Percentiles rank a stretch among this genome's conserved stretches.
These are phyloP conservation scores for Teratosphaeria destructans DNA, from an alignment of 2,329 filamentous ascomycete genomes.

Conservation along the genomic window DNA sequence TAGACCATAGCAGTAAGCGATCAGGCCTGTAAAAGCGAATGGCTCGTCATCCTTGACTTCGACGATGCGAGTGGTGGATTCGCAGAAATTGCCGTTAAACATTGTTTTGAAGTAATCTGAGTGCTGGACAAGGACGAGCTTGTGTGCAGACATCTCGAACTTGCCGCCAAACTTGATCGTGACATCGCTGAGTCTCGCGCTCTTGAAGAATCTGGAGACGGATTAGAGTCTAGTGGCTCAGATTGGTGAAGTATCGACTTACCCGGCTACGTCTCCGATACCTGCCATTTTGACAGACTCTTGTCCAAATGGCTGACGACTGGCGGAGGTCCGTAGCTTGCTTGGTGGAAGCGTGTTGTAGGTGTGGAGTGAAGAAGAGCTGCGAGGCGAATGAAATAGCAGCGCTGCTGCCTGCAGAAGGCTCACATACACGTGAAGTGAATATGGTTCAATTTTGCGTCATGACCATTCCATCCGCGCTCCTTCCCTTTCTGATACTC, in stretches of 20 bases:
- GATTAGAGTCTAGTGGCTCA: neutral
- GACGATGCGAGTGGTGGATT: neutral
- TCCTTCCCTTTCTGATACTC: neutral
- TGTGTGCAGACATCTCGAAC: neutral
- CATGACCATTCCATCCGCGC: neutral
- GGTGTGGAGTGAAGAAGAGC: neutral
- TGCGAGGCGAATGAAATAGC: neutral
- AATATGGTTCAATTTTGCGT: neutral
- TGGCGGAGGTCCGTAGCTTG: neutral
- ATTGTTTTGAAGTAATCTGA: conserved; percentile 3
- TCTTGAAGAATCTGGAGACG: neutral
- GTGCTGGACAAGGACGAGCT: conserved; percentile 1
- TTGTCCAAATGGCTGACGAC: neutral
- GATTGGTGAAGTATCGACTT: neutral
- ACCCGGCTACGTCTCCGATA: neutral
- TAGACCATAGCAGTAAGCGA: conserved; percentile 2
- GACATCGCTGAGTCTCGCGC: neutral
- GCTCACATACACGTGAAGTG: neutral
- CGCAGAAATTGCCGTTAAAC: conserved; percentile 3
- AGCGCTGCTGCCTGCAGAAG: neutral
- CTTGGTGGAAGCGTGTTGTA: neutral
- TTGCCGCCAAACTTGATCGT: neutral
- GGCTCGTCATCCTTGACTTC: conserved; percentile 3
- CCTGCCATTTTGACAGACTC: neutral
- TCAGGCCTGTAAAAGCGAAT: conserved; percentile 1